Conservation (phyloP, 1,284 basidiomycete genomes). For the Sphagnurus paluster region DNA sequence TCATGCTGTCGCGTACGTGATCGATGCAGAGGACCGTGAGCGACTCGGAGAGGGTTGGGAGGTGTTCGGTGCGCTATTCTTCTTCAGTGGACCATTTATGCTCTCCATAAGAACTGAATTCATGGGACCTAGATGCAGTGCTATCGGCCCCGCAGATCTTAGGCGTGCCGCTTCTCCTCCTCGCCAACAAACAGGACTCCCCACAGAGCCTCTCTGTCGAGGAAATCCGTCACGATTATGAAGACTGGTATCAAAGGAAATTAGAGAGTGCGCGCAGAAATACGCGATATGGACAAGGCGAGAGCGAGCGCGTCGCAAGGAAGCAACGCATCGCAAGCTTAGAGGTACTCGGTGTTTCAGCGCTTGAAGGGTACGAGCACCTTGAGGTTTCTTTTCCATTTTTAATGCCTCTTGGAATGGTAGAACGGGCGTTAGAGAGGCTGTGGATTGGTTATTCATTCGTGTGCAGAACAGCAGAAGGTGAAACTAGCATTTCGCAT, state of each 20-base stretch:
- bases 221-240: slow-evolving; percentile 88
- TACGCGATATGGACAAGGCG: slow-evolving; percentile 46
- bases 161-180: slow-evolving; percentile 81
- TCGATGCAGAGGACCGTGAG: slow-evolving; percentile 87
- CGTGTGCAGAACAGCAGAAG: slow-evolving; percentile 85
- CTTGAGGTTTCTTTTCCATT: slow-evolving; percentile 14
- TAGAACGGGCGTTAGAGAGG: slow-evolving; percentile 87
- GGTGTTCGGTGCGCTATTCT: slow-evolving; percentile 81
- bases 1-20: slow-evolving; percentile 90
- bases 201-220: slow-evolving; percentile 78
- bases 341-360: slow-evolving; percentile 89
- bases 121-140: slow-evolving; percentile 67
- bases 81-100: slow-evolving; percentile 1
- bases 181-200: slow-evolving; percentile 93
- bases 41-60: slow-evolving; percentile 90
- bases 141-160: slow-evolving; percentile 85
- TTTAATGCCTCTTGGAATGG: neutral
- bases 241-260: slow-evolving; percentile 82
- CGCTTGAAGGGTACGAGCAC: slow-evolving; percentile 87
- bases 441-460: slow-evolving; percentile 92
- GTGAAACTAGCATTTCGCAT: slow-evolving; percentile 26
- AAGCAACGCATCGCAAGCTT: slow-evolving; percentile 78
- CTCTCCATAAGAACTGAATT: slow-evolving; percentile 15
- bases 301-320: slow-evolving; percentile 49
- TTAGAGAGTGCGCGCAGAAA: slow-evolving; percentile 61